These are phyloP conservation scores for Malassezia cuniculi DNA, from an alignment of 1,284 basidiomycete species.

Conservation along the genomic window DNA sequence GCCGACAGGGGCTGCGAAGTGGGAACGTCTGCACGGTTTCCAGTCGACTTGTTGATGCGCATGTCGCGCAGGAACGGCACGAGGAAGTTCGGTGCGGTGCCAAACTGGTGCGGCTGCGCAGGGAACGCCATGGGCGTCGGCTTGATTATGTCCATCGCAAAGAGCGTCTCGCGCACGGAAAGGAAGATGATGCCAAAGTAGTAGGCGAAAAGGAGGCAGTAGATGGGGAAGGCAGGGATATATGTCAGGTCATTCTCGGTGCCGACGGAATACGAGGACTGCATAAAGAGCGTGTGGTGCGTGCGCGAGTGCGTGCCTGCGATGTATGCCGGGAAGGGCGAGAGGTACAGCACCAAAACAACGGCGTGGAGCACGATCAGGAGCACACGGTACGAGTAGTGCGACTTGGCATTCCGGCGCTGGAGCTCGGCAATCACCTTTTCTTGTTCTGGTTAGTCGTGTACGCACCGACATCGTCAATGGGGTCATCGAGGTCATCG, in stretches of 20 bases:
- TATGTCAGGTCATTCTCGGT: slow-evolving; percentile 39
- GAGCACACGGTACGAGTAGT: slow-evolving; percentile 32
- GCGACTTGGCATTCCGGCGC: slow-evolving; percentile 26
- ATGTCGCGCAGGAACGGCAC: slow-evolving; percentile 31
- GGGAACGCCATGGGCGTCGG: slow-evolving; percentile 16
- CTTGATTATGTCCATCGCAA: slow-evolving; percentile 16
- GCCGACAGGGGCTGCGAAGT: slow-evolving; percentile 12
- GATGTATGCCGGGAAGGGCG: slow-evolving; percentile 38
- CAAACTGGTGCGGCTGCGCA: slow-evolving; percentile 36
- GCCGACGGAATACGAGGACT: slow-evolving; percentile 26
- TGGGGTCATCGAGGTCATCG: slow-evolving; percentile 23
- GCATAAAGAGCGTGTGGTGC: slow-evolving; percentile 35
- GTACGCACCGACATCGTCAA: slow-evolving; percentile 12
- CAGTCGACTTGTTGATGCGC: slow-evolving; percentile 19
- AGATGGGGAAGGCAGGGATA: slow-evolving; percentile 41
- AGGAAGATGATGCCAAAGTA: slow-evolving; percentile 23
- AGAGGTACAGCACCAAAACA: slow-evolving; percentile 30
- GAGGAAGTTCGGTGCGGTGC: slow-evolving; percentile 37
- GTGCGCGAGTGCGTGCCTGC: slow-evolving; percentile 38
- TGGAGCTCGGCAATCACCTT: slow-evolving; percentile 25
- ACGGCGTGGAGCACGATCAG: slow-evolving; percentile 26
- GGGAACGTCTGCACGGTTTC: slow-evolving; percentile 15
- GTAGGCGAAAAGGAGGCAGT: slow-evolving; percentile 19
- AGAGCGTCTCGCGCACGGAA: slow-evolving; percentile 21
- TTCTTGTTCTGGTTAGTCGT: slow-evolving; percentile 25